Base-by-base conservation (phyloP, 164 flowering plant genomes). In the Euptelea pleiosperma region DNA sequence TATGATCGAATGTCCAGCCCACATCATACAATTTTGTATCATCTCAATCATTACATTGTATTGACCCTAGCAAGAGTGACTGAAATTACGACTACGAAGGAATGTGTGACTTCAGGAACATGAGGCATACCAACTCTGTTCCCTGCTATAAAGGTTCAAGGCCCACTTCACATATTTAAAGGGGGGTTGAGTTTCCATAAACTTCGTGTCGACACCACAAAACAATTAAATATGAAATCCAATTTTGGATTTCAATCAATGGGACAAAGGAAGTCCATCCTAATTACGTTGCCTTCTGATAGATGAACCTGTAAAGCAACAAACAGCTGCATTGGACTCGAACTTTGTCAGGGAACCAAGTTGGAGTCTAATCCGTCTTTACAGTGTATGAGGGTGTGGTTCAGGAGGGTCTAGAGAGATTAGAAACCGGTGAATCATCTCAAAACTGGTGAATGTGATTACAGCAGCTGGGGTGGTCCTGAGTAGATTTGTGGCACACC, bases 401-500 rank as follows among this genome's bases (percentile, higher is more conserved):
- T 81, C 86, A 21, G 84, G 77, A 54, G 79, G 82, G 57, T 72
- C 72, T 33, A 60, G 10, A 11, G 62, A 66, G 43, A 79, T 62
- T n/a, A 90, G 84, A 67, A 77, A 90, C 9, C 89, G 79, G 60
- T 85, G 93, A 65, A 91, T 88, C 96, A 94, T 88, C 75, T 94
- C 97, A 64, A 91, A 94, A 74, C 99, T 94, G 52, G 99, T 91
- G 60, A 94, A 94, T 46, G 99, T 91, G 28, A 94, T 94, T 9
- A 86, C 91, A 48, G 99, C 99, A 57, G 96, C 93, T 6, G 96
- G 97, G 1, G 96, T 86, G 3, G 97, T 94, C 71, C 99, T 79
- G 16, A 91, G 52, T 50, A 94, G 82, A 68, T 91, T 94, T 56
- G 89, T 94, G 50, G 87, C 96, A 70, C 99, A 94, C 5, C 99